These are phyloP conservation scores for Fragaria nilgerrensis DNA, from an alignment of 306 rosid genomes.

Conservation along the genomic window DNA sequence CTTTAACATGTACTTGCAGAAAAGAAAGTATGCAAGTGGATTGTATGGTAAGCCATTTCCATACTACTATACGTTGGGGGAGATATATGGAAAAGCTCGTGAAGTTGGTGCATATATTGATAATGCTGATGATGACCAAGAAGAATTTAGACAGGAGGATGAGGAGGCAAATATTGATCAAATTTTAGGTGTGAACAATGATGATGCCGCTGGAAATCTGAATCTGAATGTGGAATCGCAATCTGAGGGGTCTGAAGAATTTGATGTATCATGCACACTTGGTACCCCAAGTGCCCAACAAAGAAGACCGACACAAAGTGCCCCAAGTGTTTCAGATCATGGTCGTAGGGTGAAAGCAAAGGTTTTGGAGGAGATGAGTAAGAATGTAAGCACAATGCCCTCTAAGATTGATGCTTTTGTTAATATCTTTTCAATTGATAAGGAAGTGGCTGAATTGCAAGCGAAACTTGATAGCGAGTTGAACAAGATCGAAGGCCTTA, in stretches of 20 bases:
- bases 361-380: background rate
- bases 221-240: conserved; percentile 2
- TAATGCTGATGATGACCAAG: conserved; percentile 13
- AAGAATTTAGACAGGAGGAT: conserved; percentile 5
- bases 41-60: conserved; percentile 16
- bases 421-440: background rate
- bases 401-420: conserved; percentile 16
- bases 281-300: conserved; percentile 14
- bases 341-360: conserved; percentile 2
- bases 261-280: conserved; percentile 9
- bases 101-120: background rate
- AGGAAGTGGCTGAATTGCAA: conserved; percentile 22
- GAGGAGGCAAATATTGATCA: conserved; percentile 3
- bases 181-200: background rate
- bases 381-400: background rate
- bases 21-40: conserved; percentile 1
- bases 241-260: conserved; percentile 11
- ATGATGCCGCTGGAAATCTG: background rate
- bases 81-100: conserved; percentile 14
- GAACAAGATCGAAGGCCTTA: conserved; percentile 13
- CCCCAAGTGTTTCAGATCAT: conserved; percentile 7
- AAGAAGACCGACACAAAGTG: background rate
- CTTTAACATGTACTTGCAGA: conserved; percentile 1
- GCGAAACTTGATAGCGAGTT: conserved; percentile 16
- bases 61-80: background rate